Base-by-base conservation (phyloP, 1,284 basidiomycete species). In the Moniliophthora roreri region DNA sequence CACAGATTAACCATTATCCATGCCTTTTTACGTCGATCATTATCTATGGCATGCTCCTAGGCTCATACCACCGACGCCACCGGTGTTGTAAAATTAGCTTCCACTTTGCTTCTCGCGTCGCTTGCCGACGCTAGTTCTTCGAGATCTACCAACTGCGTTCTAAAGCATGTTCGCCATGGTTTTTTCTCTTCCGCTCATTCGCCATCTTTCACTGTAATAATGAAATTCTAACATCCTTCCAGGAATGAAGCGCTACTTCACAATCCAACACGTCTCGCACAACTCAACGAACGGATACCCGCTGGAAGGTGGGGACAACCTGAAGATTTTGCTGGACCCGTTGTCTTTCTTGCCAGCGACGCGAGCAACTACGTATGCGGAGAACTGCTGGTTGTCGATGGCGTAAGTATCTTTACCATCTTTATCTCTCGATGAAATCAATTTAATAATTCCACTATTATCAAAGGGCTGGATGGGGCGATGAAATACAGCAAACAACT, bases 281-380 rank as follows among this genome's bases (percentile, higher is more conserved):
- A 98, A 72, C 96, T 98, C 65, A 85, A 91, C 53, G 94, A 96
- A 66, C 84, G 94, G 53, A 96, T 95, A 60, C 93, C 93, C n/a
- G 89, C 91, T 6, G 89, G 86, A 16, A 77, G 95, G 55, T 98
- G 95, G 95, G 95, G 93, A 36, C 73, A 80, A 28, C 93, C 95
- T 1, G 76, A 75, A 40, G 95, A 98, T 74, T 95, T 98, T 72
- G 92, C 90, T 32, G 95, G 95, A 5, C 90, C 93, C 0, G 72
- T 91, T 50, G 84, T 97, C n/a, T 98, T 93, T 73, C 84, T 98
- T 34, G 91, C 94, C 4, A 91, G 89, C 60, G 72, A 72, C 42
- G 95, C 93, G 1, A 91, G 89, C 62, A 85, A 93, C 69, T 98
- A 97, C 65, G 84, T 98, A 16, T 93, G 87, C 58, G 95, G 95